phyloP scores from a whole-genome alignment of 371 early-diverging fungal genomes.

The Mortierella polycephala region DNA sequence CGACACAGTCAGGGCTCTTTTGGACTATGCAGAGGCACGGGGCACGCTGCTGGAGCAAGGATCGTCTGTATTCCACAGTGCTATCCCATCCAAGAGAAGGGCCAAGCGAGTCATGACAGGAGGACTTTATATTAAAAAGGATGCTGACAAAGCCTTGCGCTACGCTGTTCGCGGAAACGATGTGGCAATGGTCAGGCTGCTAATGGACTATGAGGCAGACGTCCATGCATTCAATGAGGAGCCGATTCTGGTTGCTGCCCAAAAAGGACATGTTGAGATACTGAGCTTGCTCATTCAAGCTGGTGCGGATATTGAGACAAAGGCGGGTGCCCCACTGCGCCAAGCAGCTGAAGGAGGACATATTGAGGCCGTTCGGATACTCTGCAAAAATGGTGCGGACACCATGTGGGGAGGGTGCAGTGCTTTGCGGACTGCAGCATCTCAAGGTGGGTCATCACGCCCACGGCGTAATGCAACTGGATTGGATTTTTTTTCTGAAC shows the following conservation, averaged over 20 bases:
- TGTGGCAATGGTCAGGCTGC: slow-evolving; percentile 58
- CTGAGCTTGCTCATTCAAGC: slow-evolving; percentile 59
- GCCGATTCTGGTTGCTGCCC: slow-evolving; percentile 81
- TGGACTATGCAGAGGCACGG: slow-evolving; percentile 38
- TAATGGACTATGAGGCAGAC: slow-evolving; percentile 69
- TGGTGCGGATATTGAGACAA: slow-evolving; percentile 50
- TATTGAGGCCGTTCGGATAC: slow-evolving; percentile 27
- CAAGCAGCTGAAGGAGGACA: slow-evolving; percentile 46
- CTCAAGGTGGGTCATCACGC: slow-evolving; percentile 23
- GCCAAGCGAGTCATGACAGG: slow-evolving; percentile 41
- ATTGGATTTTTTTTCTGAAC: neutral
- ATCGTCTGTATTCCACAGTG: slow-evolving; percentile 14
- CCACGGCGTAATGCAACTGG: neutral
- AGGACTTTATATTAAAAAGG: slow-evolving; percentile 42
- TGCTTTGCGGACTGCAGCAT: slow-evolving; percentile 40
- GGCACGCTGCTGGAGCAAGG: slow-evolving; percentile 24
- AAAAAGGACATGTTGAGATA: slow-evolving; percentile 71
- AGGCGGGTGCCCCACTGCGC: slow-evolving; percentile 33
- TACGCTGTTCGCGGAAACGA: slow-evolving; percentile 53
- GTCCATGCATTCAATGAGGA: slow-evolving; percentile 66
- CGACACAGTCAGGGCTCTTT: slow-evolving; percentile 33
- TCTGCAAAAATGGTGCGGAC: slow-evolving; percentile 50
- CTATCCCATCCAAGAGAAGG: slow-evolving; percentile 19
- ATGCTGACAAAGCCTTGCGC: slow-evolving; percentile 49
- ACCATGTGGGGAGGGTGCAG: slow-evolving; percentile 51